These are phyloP conservation scores for Teratosphaeria nubilosa DNA, from an alignment of 2,329 filamentous ascomycete species.

Conservation along the genomic window DNA sequence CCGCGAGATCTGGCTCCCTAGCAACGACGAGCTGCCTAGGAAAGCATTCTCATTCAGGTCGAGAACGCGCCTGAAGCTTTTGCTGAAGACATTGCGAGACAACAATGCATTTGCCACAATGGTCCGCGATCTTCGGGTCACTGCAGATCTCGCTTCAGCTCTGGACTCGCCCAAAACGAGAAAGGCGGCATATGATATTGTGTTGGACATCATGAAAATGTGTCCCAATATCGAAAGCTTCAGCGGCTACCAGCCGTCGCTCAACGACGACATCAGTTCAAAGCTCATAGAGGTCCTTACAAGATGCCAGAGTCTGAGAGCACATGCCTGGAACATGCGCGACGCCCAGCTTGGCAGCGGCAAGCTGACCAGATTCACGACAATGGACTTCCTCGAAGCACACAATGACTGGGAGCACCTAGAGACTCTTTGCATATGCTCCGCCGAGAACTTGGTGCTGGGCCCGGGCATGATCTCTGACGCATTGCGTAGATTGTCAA, in stretches of 20 bases:
- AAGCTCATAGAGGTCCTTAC: conserved; percentile 40
- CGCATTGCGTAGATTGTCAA: conserved; percentile 43
- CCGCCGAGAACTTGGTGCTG: conserved; percentile 32
- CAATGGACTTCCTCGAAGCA: conserved; percentile 31
- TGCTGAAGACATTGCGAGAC: conserved; percentile 46
- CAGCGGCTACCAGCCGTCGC: conserved; percentile 41
- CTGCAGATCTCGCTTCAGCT: conserved; percentile 35
- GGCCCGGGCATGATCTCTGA: conserved; percentile 44
- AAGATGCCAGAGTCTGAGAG: conserved; percentile 42
- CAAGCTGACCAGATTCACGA: conserved; percentile 15
- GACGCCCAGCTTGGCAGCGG: conserved; percentile 4
- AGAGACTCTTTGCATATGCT: conserved; percentile 44
- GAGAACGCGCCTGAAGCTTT: conserved; percentile 42
- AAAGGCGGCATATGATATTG: conserved; percentile 38
- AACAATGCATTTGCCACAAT: conserved; percentile 40
- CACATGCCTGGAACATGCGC: conserved; percentile 47
- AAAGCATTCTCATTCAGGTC: conserved; percentile 28
- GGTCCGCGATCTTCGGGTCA: conserved; percentile 44
- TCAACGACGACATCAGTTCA: conserved; percentile 5
- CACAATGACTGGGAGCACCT: conserved; percentile 43
- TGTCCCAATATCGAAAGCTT: conserved; percentile 49
- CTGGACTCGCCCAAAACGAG: conserved; percentile 31
- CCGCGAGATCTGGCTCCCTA: conserved; percentile 23
- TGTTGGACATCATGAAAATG: conserved; percentile 49
- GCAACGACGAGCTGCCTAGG: conserved; percentile 30